Base-by-base conservation (phyloP, 345 rosid genomes). In the Populus ilicifolia region DNA sequence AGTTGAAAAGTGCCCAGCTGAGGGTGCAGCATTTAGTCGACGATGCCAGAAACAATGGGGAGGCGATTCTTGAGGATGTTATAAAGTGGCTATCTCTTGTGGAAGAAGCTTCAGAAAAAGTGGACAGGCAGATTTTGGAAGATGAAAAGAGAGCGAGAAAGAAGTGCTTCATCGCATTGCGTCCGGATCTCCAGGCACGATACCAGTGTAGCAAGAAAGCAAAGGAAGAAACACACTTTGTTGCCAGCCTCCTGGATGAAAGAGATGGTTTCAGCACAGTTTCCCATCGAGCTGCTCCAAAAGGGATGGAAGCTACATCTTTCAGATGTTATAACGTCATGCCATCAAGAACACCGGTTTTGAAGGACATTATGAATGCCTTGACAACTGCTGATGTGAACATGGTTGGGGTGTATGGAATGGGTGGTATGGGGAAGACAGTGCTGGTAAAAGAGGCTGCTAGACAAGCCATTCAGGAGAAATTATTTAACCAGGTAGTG, bases 381-480 rank as follows among this genome's bases (percentile, higher is more conserved):
- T 23, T 78, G 18, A 72, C 2, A 16, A 25, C 20, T 71, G 27
- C 30, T 18, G 39, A 8, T 36, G 71, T 72, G 25, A 17, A 50
- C 23, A 18, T 36, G 54, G 41, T 48, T 64, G 72, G 80, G 4
- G 41, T 78, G 1, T 38, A 65, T n/a, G 76, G 80, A 5, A n/a
- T 78, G 46, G 18, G 52, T 0, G 76, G 80, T 4, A 23, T 36
- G 5, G 80, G 75, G 4, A 78, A 78, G 23, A 65, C 67, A 50
- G 50, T 67, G 4, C 70, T 78, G 0, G 72, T 11, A 5, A 48
- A 50, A 27, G 39, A 72, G 59, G 29, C 72, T 0, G 67, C 8
- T 1, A 33, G 21, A 6, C 65, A 78, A 50, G 80, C 43, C 1
- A 50, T 23, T 4, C 30, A 48, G 20, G 25, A 66, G 0, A 44